phyloP scores from a whole-genome alignment of 108 stramenopile genomes.

The Schizochytrium sp. region DNA sequence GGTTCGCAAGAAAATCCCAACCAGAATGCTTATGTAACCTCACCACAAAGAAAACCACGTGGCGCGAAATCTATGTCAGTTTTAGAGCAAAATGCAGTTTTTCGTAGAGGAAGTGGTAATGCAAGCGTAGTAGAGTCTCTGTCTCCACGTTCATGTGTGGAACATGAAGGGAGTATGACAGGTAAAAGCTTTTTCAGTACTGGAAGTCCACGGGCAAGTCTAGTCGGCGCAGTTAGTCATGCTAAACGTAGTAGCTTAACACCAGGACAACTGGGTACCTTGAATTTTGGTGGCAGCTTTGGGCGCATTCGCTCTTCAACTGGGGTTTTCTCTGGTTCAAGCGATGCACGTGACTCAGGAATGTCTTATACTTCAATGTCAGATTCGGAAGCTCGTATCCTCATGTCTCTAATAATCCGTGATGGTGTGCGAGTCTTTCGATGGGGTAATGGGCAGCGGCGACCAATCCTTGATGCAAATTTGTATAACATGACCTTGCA shows the following conservation, averaged over 20 bases:
- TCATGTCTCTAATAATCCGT: conserved; percentile 6
- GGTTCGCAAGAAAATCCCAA: no score
- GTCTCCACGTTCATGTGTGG: not conserved
- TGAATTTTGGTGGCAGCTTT: not conserved
- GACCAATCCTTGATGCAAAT: not conserved
- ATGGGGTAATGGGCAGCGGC: conserved; percentile 19
- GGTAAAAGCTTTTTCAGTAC: conserved; percentile 5
- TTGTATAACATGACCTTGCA: not conserved
- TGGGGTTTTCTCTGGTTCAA: not conserved
- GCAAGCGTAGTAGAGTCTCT: not conserved
- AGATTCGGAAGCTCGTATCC: conserved; percentile 23
- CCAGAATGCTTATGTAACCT: not conserved
- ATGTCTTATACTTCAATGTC: conserved; percentile 42
- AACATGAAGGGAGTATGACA: not conserved
- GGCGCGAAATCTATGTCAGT: not conserved
- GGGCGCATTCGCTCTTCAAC: not conserved
- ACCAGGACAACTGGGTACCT: not conserved
- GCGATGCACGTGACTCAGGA: not conserved
- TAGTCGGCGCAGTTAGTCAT: no score
- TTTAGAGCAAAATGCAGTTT: conserved; percentile 12
- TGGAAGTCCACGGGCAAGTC: not conserved
- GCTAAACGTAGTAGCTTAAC: no score
- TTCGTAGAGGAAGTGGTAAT: not conserved
- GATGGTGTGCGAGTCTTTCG: conserved; percentile 18
- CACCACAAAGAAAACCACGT: not conserved